Base-by-base conservation (phyloP, 495 filamentous ascomycete species). In the Tuber umbilicatum region DNA sequence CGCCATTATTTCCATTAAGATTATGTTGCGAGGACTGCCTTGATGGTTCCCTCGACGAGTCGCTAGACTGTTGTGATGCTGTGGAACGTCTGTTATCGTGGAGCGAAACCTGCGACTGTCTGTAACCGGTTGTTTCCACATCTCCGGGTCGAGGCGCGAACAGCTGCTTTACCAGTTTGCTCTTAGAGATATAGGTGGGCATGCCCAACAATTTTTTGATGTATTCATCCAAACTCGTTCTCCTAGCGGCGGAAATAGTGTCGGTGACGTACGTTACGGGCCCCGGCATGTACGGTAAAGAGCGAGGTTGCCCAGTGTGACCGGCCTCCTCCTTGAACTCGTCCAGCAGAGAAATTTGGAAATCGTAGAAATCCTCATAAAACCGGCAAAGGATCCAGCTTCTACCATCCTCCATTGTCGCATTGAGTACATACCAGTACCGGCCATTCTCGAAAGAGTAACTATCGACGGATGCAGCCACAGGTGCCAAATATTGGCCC, bases 291-390 rank as follows among this genome's bases (percentile, higher is more conserved):
- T 94, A 99, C n/a, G 95, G 95, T 10, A 99, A 83, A 23, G 91
- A 92, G 42, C 95, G 90, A 72, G 91, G 89, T 77, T 90, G 89
- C 70, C 89, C 89, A 72, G 92, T 91, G 40, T 91, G 91, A 37
- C 95, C 94, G 40, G 95, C 94, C 81, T 98, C 96, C 23, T 92
- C 89, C 47, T 95, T 94, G 82, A 97, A 98, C 78, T 97, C 93
- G 60, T 93, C 94, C 68, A 99, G 86, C 9, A 99, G 90, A 27
- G 92, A 90, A 82, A 98, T 98, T 83, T 99, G 95, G 84, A 98
- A 97, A 82, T 98, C 95, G 84, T 98, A 99, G 82, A 99, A 99
- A 83, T 99, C 96, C 82, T 97, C 93, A 81, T 99, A 99, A 81
- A 94, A 95, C 70, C 95, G 89, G 70, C 92, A 93, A 67, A 99